Base-by-base conservation (phyloP, 352 stramenopile genomes). In the Blastocystis sp. region DNA sequence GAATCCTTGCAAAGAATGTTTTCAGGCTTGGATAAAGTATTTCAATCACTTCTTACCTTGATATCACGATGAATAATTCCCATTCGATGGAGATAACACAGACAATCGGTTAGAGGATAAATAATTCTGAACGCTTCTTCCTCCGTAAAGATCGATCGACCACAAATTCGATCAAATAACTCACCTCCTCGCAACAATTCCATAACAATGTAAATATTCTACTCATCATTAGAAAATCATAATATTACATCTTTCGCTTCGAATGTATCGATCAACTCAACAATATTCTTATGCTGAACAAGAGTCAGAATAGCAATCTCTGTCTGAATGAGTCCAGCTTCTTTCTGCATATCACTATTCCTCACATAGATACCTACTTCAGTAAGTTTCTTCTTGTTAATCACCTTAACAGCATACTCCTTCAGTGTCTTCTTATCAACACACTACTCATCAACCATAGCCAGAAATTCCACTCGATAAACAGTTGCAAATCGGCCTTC, bases 201-300 rank as follows among this genome's bases (percentile, higher is more conserved):
- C 91, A 98, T 98, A 37, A 99, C 96, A 60, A 99, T 95, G 92
- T 98, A 99, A 89, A 99, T 97, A 89, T 95, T 92, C 90, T 95
- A 40, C n/a, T 27, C 11, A 22, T 89, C 24, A 62, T 17, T 30
- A 13, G 1, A 4, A 42, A 13, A 1, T 17, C 3, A 48, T 22
- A 30, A 22, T 6, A 13, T 37, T 42, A 89, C 78, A 53, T 90
- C 93, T 37, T 94, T 93, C 79, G 94, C 93, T 81, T 98, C 95
- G 90, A 96, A 98, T n/a, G 97, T 93, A 48, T 97, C 95, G 82
- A 93, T 89, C 66, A 93, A 69, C 69, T 89, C 58, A 24, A 92
- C 89, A 37, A 92, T 91, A 56, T 92, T 90, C 33, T 81, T 89
- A 66, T 92, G 90, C 19, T 90, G 93, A 40, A 97, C 95, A 44